Conservation (phyloP, 2,329 filamentous ascomycete genomes). For the Diaporthe ampelina region DNA sequence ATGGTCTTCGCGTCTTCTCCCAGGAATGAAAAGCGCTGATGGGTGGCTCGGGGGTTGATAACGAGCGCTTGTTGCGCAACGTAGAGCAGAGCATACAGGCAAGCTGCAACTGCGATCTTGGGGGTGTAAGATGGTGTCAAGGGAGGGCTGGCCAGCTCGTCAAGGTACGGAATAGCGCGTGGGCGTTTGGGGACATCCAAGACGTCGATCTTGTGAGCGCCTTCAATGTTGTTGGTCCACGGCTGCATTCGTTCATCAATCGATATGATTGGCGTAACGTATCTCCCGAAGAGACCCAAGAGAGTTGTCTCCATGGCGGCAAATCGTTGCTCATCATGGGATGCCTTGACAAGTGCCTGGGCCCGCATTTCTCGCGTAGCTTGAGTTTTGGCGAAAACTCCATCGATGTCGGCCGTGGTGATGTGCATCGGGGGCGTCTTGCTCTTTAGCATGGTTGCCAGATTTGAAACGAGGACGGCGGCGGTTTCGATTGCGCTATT, state of each 20-base stretch:
- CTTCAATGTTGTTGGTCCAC: neutral
- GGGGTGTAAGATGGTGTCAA: neutral
- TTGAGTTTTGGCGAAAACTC: conserved; percentile 36
- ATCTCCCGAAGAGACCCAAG: neutral
- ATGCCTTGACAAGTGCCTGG: conserved; percentile 14
- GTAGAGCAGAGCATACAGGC: neutral
- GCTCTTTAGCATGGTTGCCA: conserved; percentile 30
- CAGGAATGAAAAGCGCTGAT: neutral
- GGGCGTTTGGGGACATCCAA: neutral
- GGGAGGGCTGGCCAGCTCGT: conserved; percentile 10
- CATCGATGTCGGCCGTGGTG: conserved; percentile 26
- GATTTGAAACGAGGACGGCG: conserved; percentile 44
- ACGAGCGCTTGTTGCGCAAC: conserved; percentile 1
- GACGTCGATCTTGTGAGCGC: conserved; percentile 16
- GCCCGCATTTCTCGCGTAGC: conserved; percentile 20
- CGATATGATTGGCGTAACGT: conserved; percentile 20
- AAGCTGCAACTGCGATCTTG: neutral
- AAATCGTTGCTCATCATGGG: conserved; percentile 41
- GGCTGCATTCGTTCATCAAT: conserved; percentile 9
- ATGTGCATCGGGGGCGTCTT: conserved; percentile 11
- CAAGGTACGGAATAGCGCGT: neutral
- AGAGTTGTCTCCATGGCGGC: conserved; percentile 39
- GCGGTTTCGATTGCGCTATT: conserved; percentile 47
- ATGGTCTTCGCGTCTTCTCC: neutral
- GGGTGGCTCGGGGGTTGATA: neutral